A percentile compares a stretch with the other conserved stretches of the same genome.
phyloP scores from a whole-genome alignment of 2,329 filamentous ascomycete species.

The Elsinoe australis region DNA sequence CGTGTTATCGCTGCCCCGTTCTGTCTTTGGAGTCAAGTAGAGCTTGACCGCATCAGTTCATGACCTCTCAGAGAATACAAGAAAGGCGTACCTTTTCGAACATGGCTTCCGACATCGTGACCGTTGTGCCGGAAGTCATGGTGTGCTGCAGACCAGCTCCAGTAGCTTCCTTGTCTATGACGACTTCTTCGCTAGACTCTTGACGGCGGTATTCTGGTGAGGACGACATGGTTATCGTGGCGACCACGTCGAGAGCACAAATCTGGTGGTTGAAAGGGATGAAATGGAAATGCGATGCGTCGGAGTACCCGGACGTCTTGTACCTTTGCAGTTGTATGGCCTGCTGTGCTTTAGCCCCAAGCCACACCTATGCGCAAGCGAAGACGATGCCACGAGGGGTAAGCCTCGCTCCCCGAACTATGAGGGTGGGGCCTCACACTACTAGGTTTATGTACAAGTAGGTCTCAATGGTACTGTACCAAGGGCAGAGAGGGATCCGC shows the following conservation, averaged over 20 bases:
- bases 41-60: neutral
- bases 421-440: slow-evolving; percentile 1
- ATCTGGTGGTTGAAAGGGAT: neutral
- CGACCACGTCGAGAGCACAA: neutral
- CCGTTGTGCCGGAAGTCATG: slow-evolving; percentile 7
- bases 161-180: slow-evolving; percentile 1
- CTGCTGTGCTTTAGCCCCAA: neutral
- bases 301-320: slow-evolving; percentile 7
- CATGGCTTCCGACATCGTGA: slow-evolving; percentile 12
- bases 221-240: neutral
- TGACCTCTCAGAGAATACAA: no score
- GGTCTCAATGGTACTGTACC: neutral
- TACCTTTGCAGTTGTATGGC: neutral
- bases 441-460: neutral
- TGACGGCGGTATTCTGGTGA: neutral
- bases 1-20: slow-evolving; percentile 21
- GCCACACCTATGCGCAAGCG: slow-evolving; percentile 11
- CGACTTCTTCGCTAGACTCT: slow-evolving; percentile 3
- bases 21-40: slow-evolving; percentile 26
- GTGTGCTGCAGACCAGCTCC: neutral
- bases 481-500: no score
- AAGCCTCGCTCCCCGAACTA: slow-evolving; percentile 6
- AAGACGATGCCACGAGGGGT: neutral
- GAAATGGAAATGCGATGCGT: neutral
- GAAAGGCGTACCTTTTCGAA: slow-evolving; percentile 10